A percentile compares a stretch with the other conserved stretches of the same genome.
phyloP scores from a whole-genome alignment of 306 rosid species.

The Pyrus pyrifolia region DNA sequence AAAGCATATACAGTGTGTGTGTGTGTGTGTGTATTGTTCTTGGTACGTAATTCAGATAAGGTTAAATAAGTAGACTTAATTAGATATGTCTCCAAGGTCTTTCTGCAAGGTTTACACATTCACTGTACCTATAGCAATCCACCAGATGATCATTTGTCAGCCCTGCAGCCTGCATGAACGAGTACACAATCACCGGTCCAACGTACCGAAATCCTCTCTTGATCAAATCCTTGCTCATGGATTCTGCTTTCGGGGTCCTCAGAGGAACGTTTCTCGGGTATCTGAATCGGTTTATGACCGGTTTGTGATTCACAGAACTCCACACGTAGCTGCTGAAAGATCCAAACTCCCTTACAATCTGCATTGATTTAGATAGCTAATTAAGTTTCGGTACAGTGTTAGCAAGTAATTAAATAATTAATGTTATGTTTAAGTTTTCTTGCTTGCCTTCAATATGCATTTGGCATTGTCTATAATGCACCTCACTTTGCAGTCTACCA shows the following conservation, averaged over 20 bases:
- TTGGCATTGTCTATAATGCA: slow-evolving; percentile 90
- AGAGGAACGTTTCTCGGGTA: slow-evolving; percentile 85
- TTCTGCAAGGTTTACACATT: slow-evolving; percentile 88
- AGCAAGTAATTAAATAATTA: not conserved
- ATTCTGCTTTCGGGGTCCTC: slow-evolving; percentile 82
- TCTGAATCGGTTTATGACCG: slow-evolving; percentile 62
- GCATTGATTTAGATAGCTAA: not conserved
- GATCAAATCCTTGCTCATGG: slow-evolving; percentile 78
- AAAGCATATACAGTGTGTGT: not conserved
- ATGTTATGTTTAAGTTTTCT: not conserved
- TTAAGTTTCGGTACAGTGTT: not conserved
- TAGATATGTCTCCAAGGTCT: slow-evolving; percentile 99
- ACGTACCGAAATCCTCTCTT: slow-evolving; percentile 74
- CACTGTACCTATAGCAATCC: slow-evolving; percentile 71
- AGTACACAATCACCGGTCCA: slow-evolving; percentile 89
- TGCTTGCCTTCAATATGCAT: slow-evolving; percentile 80
- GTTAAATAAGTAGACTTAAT: not conserved
- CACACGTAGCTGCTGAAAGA: slow-evolving; percentile 90
- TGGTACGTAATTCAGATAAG: not conserved
- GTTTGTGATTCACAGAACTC: slow-evolving; percentile 78
- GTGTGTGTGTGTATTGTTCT: not conserved
- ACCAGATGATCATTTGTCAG: slow-evolving; percentile 86
- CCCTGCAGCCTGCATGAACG: slow-evolving; percentile 98
- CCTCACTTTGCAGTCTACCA: slow-evolving; percentile 72
- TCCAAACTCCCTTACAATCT: slow-evolving; percentile 78